phyloP scores from a whole-genome alignment of 805 yeast species.

The Martiniozyma abietophila region DNA sequence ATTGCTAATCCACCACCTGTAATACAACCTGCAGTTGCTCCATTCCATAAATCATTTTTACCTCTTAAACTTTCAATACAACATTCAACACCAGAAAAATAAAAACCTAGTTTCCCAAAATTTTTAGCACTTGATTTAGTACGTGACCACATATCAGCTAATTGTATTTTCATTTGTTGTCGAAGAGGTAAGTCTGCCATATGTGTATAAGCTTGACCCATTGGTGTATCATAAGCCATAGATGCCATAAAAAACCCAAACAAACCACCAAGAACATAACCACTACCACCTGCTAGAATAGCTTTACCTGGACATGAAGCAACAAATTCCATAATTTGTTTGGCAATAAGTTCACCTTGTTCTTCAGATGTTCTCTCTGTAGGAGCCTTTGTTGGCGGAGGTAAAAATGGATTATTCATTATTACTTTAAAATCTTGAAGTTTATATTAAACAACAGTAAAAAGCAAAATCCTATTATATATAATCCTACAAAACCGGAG shows the following conservation, averaged over 20 bases:
- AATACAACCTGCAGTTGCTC: slow-evolving; percentile 86
- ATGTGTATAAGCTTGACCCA: slow-evolving; percentile 34
- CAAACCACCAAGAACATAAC: slow-evolving; percentile 90
- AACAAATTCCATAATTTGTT: slow-evolving; percentile 74
- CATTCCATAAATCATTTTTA: slow-evolving; percentile 86
- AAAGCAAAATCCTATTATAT: too few relatives aligned
- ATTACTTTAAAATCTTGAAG: too few relatives aligned
- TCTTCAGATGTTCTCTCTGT: slow-evolving; percentile 82
- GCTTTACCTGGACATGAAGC: slow-evolving; percentile 94
- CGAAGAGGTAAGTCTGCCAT: slow-evolving; percentile 80
- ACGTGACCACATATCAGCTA: slow-evolving; percentile 84
- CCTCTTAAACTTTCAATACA: slow-evolving; percentile 78
- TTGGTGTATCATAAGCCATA: slow-evolving; percentile 77
- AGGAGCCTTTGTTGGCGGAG: slow-evolving; percentile 40
- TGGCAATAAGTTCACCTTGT: slow-evolving; percentile 87
- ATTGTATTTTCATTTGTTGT: slow-evolving; percentile 88
- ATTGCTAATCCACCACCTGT: slow-evolving; percentile 95
- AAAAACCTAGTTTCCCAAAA: slow-evolving; percentile 87
- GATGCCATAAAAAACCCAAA: slow-evolving; percentile 93
- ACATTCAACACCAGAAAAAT: slow-evolving; percentile 90
- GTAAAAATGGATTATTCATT: slow-evolving; percentile 28
- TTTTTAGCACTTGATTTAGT: slow-evolving; percentile 86
- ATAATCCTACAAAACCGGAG: too few relatives aligned
- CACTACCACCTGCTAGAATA: slow-evolving; percentile 84
- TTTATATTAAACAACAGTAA: too few relatives aligned